Evolutionary conservation across 2,329 filamentous ascomycete genomes (phyloP), one percentile per base, ranked within the genome.

Genomic region (Cadophora sp.): DNA sequence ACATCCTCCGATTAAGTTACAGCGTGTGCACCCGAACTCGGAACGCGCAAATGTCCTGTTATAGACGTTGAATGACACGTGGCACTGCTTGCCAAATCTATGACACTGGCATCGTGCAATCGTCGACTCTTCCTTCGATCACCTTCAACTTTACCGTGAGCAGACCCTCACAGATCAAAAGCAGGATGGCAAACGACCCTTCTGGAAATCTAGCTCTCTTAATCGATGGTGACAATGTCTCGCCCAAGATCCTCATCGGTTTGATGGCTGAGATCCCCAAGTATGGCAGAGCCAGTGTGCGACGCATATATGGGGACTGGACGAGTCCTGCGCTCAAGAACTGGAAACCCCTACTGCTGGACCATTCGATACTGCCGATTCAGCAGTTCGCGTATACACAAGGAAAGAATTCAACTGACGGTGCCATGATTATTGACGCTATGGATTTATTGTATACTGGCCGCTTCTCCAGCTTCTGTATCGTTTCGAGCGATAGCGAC

Each of bases 381-480:
- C 59, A 62, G 14, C 59, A 62, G 7, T 62, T 62, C 26, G 59
- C 59, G 16, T 62, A 62, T 19, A 62, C 59, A 19, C 27, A 12
- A 29, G 59, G 59, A 29, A 62, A 62, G 59, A 62, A 62, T 62
- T 24, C 59, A 12, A 62, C 59, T 3, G 59, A 62, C 24, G 59
- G 59, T 8, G 59, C 59, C 14, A 62, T 62, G 59, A 62, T 62
- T 11, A 62, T 62, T 24, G 59, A 62, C 24, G 59, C 59, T n/a
- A 62, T 62, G 59, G 59, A 62, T 48, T 27, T 62, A 27, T 27
- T 62, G 22, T 62, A 62, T 11, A 62, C 59, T 48, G 59, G 59
- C 37, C 59, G 59, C 37, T 62, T 62, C 37, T 62, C 59, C 19
- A n/a, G 59, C 34, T 62, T 62, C 59, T 62, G 59, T 62, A 14